phyloP scores from a whole-genome alignment of 495 filamentous ascomycete species.

The Cercophora newfieldiana region DNA sequence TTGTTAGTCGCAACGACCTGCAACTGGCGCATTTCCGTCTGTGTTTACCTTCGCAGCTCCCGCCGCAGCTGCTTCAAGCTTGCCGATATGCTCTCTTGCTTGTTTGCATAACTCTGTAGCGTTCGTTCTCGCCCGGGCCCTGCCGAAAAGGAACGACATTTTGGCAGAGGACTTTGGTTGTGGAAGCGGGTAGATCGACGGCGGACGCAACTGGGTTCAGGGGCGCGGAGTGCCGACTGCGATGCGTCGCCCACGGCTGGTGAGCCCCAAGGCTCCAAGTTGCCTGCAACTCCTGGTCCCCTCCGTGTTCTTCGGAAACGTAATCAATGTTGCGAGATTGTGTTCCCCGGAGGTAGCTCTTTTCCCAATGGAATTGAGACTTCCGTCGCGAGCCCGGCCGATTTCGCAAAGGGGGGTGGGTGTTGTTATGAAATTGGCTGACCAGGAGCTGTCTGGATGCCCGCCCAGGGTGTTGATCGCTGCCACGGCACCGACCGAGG shows the following conservation, averaged over 20 bases:
- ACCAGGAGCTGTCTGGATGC: background rate
- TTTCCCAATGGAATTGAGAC: background rate
- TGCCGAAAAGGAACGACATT: constrained; percentile 93
- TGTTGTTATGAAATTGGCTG: constrained; percentile 20
- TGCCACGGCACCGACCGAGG: constrained; percentile 22
- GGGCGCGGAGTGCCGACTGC: background rate
- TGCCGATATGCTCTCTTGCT: constrained; percentile 54
- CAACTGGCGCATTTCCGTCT: constrained; percentile 7
- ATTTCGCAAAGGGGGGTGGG: background rate
- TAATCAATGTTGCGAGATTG: background rate
- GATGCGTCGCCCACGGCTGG: background rate
- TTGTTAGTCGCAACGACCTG: background rate
- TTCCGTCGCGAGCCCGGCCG: background rate
- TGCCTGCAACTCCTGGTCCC: background rate
- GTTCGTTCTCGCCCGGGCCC: constrained; percentile 62
- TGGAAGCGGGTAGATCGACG: constrained; percentile 1
- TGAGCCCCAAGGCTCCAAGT: background rate
- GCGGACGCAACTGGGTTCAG: background rate
- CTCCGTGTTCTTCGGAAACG: background rate
- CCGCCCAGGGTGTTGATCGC: constrained; percentile 19
- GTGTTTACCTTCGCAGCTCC: constrained; percentile 52
- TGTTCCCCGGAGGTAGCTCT: background rate
- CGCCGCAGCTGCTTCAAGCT: constrained; percentile 50
- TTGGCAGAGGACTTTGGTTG: constrained; percentile 23
- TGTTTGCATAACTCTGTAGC: constrained; percentile 52